Percentiles rank a stretch among this genome's conserved stretches.
These are phyloP conservation scores for Kodamaea anthophila DNA, from an alignment of 1,139 yeast genomes.

Conservation along the genomic window DNA sequence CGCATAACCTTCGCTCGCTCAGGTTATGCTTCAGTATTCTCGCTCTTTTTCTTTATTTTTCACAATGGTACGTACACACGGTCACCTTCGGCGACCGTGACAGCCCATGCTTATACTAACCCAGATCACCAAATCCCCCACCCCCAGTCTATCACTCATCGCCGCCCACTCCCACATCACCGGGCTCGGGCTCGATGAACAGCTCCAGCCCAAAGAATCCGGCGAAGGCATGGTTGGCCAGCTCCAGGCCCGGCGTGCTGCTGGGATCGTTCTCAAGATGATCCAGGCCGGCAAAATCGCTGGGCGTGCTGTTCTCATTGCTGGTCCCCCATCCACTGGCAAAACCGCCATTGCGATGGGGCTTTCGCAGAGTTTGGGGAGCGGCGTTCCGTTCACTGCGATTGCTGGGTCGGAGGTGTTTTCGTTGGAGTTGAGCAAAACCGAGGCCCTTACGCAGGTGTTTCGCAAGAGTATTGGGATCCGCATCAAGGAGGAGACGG, in stretches of 20 bases:
- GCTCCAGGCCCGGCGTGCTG: constrained; percentile 88
- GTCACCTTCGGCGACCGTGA: too few species aligned
- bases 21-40: too few species aligned
- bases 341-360: constrained; percentile 99
- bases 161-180: constrained; percentile 97
- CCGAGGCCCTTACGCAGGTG: constrained; percentile 93
- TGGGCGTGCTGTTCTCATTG: constrained; percentile 90
- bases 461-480: constrained; percentile 95
- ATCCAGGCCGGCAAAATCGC: constrained; percentile 92
- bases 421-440: constrained; percentile 85
- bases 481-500: constrained; percentile 93
- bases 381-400: constrained; percentile 92
- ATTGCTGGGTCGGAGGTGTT: constrained; percentile 92
- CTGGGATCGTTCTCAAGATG: constrained; percentile 90
- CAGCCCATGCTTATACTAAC: constrained; percentile 8
- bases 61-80: constrained; percentile 6
- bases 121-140: constrained; percentile 32
- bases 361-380: constrained; percentile 78
- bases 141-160: constrained; percentile 54
- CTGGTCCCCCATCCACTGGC: constrained; percentile 99
- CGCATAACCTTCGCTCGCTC: too few species aligned
- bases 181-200: constrained; percentile 90
- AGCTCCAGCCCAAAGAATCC: constrained; percentile 70
- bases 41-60: constrained; percentile 1
- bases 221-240: constrained; percentile 99